Evolutionary conservation across 805 yeast species (phyloP), one percentile per base, ranked within the genome.

Genomic region (Isabelozyma rhagii): DNA sequence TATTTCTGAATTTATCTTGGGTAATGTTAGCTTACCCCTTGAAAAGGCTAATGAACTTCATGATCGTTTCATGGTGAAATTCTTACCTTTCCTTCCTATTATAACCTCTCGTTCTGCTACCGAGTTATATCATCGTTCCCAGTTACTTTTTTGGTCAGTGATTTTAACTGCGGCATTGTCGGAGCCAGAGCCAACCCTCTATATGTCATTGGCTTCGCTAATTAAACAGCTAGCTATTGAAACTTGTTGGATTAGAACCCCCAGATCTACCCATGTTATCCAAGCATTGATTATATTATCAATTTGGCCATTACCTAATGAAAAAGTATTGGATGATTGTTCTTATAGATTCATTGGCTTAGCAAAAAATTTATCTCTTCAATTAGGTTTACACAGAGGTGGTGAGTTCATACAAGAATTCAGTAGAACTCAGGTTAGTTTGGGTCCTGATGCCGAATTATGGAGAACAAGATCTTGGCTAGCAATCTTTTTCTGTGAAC

Each of bases 391-490:
- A 52, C 97, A 92, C 67, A 74, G 97, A 55, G 77, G 79, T 3
- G 97, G 97, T 25, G 88, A 87, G 63, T 92, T 92, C 64, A 89
- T 92, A 55, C 83, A 87, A 54, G 97, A 92, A 61, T 92, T 92
- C 57, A 85, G 96, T 6, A 77, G 97, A 60, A 88, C 93, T 29
- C 97, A 92, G 63, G 94, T 87, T 4, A 81, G 89, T 21, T 75
- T 91, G 67, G 78, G 77, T 4, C 93, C 93, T 0, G 90, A 92
- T 67, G 93, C 97, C 5, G 97, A 89, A 57, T 85, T 84, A 61
- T 92, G 97, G 97, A 79, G 97, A 65, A 90, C 97, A 1, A 75
- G 97, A 56, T 82, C 96, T 1, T 92, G 97, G 97, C 71, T 90
- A 28, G 91, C 93, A 2, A 86, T 89, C 3, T 92, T 87, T 65